A percentile compares a stretch with the other conserved stretches of the same genome.
phyloP scores from a whole-genome alignment of 164 flowering plant genomes.

The Buxus sempervirens region DNA sequence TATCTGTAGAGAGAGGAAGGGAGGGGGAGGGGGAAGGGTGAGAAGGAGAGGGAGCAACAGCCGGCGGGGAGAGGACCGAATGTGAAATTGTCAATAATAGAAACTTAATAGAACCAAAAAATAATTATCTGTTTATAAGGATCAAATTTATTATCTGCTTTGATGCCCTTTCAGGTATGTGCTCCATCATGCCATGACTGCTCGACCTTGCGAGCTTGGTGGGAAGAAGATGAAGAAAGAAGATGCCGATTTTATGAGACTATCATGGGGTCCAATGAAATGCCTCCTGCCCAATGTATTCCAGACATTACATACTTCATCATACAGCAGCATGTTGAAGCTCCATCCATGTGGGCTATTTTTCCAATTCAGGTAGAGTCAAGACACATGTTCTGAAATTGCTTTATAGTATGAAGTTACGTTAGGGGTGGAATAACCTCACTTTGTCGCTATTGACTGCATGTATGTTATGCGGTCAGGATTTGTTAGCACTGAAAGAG shows the following conservation, averaged over 20 bases:
- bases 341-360: slow-evolving; percentile 99
- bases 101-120: neutral
- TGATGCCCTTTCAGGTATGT: slow-evolving; percentile 55
- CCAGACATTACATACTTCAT: slow-evolving; percentile 74
- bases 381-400: neutral
- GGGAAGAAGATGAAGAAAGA: slow-evolving; percentile 99
- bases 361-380: slow-evolving; percentile 89
- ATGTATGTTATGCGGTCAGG: slow-evolving; percentile 42
- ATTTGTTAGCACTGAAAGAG: slow-evolving; percentile 78
- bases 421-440: too few relatives aligned
- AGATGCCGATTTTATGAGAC: slow-evolving; percentile 57
- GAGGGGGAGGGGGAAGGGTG: too few relatives aligned
- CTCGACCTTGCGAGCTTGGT: slow-evolving; percentile 98
- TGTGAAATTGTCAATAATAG: too few relatives aligned
- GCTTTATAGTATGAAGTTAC: neutral
- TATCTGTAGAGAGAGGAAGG: too few relatives aligned
- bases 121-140: neutral
- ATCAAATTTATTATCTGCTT: neutral
- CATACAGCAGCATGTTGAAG: slow-evolving; percentile 75
- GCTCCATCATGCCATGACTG: slow-evolving; percentile 99
- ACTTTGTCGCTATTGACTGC: too few relatives aligned
- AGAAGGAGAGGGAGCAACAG: too few relatives aligned
- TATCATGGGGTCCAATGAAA: slow-evolving; percentile 57
- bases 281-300: slow-evolving; percentile 69
- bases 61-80: too few relatives aligned